phyloP scores from a whole-genome alignment of 2,329 filamentous ascomycete genomes.

The Trichoderma koningiopsis region DNA sequence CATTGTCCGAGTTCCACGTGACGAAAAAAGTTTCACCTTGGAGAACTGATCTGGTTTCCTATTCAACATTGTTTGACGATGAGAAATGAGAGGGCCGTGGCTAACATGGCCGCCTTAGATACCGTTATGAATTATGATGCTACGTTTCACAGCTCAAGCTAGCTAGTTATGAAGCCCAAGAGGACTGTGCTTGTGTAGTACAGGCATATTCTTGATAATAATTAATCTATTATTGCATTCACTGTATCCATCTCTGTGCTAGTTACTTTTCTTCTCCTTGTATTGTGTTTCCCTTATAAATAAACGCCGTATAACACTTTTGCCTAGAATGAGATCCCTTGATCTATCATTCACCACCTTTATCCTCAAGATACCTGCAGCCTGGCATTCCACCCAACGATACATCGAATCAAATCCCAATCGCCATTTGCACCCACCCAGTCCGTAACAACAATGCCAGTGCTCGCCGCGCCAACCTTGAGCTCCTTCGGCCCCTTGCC shows the following conservation, averaged over 20 bases:
- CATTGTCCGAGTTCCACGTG: conserved; percentile 59
- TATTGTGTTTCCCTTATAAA: background rate
- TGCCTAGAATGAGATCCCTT: background rate
- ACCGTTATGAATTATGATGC: background rate
- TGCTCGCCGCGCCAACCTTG: conserved; percentile 69
- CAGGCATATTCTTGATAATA: background rate
- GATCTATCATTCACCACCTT: background rate
- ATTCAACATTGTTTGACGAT: conserved; percentile 10
- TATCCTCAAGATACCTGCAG: conserved; percentile 45
- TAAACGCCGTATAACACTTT: background rate
- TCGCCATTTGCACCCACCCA: conserved; percentile 86
- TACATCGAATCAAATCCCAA: conserved; percentile 86
- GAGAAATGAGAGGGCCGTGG: background rate
- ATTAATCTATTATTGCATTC: background rate
- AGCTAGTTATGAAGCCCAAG: background rate
- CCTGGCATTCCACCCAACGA: conserved; percentile 87
- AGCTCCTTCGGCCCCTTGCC: conserved; percentile 53
- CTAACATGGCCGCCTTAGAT: conserved; percentile 5
- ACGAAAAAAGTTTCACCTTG: conserved; percentile 62
- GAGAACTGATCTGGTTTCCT: conserved; percentile 56
- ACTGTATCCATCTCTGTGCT: background rate
- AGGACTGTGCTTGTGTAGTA: background rate
- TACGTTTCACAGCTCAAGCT: background rate
- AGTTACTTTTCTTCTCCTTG: background rate
- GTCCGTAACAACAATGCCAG: conserved; percentile 88